Evolutionary conservation across 2,329 filamentous ascomycete genomes (phyloP).

Genomic region (Trichoderma sp.): DNA sequence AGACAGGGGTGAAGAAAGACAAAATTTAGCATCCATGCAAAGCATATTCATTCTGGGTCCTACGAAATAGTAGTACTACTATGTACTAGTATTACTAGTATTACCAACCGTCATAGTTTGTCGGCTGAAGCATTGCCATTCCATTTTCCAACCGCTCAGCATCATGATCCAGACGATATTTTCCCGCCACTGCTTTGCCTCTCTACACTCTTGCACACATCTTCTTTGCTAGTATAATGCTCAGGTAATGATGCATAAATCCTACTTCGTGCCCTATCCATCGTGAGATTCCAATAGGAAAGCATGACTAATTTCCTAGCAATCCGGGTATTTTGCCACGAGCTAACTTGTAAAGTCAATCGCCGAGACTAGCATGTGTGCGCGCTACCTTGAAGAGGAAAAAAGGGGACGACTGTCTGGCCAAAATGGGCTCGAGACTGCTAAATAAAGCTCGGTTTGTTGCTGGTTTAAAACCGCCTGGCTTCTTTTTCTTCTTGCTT

Average conservation of each 20-base stretch:
- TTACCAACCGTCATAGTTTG: too few relatives aligned
- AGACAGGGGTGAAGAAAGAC: background rate
- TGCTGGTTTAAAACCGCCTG: background rate
- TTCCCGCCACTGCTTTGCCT: background rate
- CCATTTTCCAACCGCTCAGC: background rate
- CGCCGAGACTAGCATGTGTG: conserved; percentile 13
- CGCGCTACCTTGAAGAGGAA: background rate
- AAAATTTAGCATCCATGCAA: background rate
- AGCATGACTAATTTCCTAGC: background rate
- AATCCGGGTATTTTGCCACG: background rate
- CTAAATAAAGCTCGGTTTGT: background rate
- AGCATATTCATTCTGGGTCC: background rate
- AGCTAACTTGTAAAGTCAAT: conserved; percentile 8
- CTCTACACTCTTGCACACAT: background rate
- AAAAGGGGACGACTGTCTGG: background rate
- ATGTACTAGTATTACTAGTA: too few relatives aligned
- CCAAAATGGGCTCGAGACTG: background rate
- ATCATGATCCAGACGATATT: background rate
- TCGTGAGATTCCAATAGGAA: background rate
- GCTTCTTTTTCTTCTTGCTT: background rate
- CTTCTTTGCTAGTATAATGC: background rate
- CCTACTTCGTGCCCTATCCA: background rate
- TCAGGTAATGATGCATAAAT: background rate
- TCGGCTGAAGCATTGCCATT: background rate
- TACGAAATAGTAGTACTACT: too few relatives aligned